phyloP scores from a whole-genome alignment of 2,329 filamentous ascomycete species.

The Epichloe bromicola region DNA sequence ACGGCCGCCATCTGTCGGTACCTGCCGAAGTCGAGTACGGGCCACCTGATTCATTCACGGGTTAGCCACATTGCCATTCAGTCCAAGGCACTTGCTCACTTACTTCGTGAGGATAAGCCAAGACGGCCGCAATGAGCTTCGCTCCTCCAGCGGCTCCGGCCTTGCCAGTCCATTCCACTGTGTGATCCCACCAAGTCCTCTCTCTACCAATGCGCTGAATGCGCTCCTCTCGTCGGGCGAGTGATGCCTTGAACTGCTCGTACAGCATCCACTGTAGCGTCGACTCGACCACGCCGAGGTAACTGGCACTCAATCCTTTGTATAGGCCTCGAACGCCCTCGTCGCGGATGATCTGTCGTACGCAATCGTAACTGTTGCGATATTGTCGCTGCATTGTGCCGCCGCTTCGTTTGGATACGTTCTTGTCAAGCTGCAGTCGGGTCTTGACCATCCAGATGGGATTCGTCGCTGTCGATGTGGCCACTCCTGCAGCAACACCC shows the following conservation, averaged over 20 bases:
- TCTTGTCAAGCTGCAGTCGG: slow-evolving; percentile 80
- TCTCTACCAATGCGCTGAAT: slow-evolving; percentile 45
- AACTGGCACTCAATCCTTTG: slow-evolving; percentile 81
- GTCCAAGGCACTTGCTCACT: slow-evolving; percentile 11
- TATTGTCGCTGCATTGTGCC: slow-evolving; percentile 52
- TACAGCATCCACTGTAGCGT: slow-evolving; percentile 91
- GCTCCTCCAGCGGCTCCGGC: slow-evolving; percentile 67
- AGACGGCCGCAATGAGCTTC: slow-evolving; percentile 71
- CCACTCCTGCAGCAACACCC: slow-evolving; percentile 65
- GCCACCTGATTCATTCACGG: slow-evolving; percentile 43
- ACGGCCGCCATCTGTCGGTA: slow-evolving; percentile 56
- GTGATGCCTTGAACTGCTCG: slow-evolving; percentile 74
- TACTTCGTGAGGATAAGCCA: slow-evolving; percentile 90
- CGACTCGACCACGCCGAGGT: slow-evolving; percentile 79
- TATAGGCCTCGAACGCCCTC: slow-evolving; percentile 78
- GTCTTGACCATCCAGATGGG: slow-evolving; percentile 97
- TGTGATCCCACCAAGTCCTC: slow-evolving; percentile 59
- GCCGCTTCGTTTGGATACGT: slow-evolving; percentile 49
- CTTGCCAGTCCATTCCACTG: slow-evolving; percentile 68
- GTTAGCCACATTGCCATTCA: background rate
- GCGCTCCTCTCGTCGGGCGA: slow-evolving; percentile 50
- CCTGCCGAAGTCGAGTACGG: slow-evolving; percentile 72
- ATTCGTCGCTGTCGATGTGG: slow-evolving; percentile 83
- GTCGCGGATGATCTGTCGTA: slow-evolving; percentile 64
- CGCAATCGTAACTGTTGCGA: slow-evolving; percentile 78